Conservation (phyloP, 129 eudicot species). For the Heracleum sosnowskyi region DNA sequence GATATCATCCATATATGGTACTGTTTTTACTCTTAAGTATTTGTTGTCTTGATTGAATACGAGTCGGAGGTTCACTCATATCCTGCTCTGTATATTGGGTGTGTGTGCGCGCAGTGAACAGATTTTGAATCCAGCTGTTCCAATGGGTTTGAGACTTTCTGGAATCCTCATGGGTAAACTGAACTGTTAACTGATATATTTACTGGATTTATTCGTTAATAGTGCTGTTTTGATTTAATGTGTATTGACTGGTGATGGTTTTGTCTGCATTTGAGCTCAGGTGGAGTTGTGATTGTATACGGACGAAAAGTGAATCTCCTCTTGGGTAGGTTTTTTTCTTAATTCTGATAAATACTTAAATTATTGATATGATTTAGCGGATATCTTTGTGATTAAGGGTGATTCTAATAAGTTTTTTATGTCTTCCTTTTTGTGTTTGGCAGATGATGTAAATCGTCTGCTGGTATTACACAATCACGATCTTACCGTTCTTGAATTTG, state of each 20-base stretch:
- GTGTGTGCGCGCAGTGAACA: conserved; percentile 55
- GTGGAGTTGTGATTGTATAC: conserved; percentile 94
- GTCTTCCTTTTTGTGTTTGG: background rate
- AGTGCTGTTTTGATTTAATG: background rate
- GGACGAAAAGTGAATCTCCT: conserved; percentile 95
- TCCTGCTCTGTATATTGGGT: background rate
- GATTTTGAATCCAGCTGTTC: conserved; percentile 81
- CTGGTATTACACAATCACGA: conserved; percentile 35
- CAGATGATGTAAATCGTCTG: conserved; percentile 91
- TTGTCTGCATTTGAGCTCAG: conserved; percentile 27
- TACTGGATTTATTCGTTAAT: background rate
- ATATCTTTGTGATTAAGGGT: background rate
- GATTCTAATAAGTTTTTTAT: conserved; percentile 15
- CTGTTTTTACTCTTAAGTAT: background rate
- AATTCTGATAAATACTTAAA: background rate
- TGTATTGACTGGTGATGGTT: background rate
- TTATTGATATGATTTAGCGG: conserved; percentile 2
- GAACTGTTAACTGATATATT: background rate
- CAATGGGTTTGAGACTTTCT: conserved; percentile 94
- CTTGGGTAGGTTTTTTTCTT: conserved; percentile 36
- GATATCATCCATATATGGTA: conserved; percentile 83
- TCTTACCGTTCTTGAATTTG: background rate
- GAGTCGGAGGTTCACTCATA: background rate
- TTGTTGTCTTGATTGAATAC: background rate
- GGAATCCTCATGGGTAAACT: conserved; percentile 94